A percentile compares a stretch with the other conserved stretches of the same genome.
These are phyloP conservation scores for Talaromyces sp. DNA, from an alignment of 2,329 filamentous ascomycete genomes.

Conservation along the genomic window DNA sequence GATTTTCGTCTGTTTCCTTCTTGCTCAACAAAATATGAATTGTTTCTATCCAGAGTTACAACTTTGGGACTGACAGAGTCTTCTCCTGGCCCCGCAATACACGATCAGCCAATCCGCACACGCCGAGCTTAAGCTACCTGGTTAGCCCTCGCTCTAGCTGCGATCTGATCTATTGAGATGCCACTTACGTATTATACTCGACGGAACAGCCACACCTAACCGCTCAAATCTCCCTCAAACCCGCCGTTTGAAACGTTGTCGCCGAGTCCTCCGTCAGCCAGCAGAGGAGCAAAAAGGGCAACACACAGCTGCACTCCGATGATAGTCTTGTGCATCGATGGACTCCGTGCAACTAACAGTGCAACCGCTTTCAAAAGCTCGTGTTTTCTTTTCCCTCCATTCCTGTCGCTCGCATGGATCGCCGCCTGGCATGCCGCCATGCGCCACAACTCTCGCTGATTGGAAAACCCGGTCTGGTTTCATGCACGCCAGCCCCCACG, in stretches of 20 bases:
- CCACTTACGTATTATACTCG: too few relatives aligned
- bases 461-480: not conserved
- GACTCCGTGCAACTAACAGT: too few relatives aligned
- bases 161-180: not conserved
- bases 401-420: not conserved
- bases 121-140: not conserved
- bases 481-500: not conserved
- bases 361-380: not conserved
- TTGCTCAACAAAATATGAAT: too few relatives aligned
- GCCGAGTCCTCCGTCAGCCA: too few relatives aligned
- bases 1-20: too few relatives aligned
- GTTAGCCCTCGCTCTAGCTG: not conserved
- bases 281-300: too few relatives aligned
- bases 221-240: too few relatives aligned
- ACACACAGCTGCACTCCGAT: not conserved
- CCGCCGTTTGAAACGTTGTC: too few relatives aligned
- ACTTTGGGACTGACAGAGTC: too few relatives aligned
- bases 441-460: not conserved
- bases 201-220: too few relatives aligned
- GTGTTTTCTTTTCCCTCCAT: not conserved
- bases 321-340: not conserved
- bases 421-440: not conserved
- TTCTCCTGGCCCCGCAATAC: not conserved
- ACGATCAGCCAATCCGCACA: not conserved
- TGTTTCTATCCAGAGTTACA: too few relatives aligned